Percentiles rank a stretch among this genome's conserved stretches.
Evolutionary conservation across 805 yeast species (phyloP).

Genomic region (Candida schatavii): DNA sequence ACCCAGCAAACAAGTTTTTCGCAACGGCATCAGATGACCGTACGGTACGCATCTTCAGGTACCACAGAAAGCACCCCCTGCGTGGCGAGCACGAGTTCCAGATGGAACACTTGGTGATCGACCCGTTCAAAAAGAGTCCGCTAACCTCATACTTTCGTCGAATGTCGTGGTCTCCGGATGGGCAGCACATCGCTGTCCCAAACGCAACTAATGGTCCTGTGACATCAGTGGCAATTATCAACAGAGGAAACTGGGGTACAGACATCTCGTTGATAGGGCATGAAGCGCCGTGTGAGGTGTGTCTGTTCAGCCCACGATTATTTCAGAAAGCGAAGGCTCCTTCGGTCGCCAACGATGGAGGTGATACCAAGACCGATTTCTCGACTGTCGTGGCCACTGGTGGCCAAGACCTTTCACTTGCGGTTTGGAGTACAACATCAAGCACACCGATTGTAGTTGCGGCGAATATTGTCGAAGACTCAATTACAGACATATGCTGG

Average conservation of each 20-base stretch:
- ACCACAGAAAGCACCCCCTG: constrained; percentile 59
- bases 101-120: constrained; percentile 76
- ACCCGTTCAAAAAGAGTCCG: constrained; percentile 88
- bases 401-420: constrained; percentile 88
- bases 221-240: constrained; percentile 67
- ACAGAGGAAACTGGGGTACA: constrained; percentile 77
- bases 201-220: constrained; percentile 85
- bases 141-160: constrained; percentile 86
- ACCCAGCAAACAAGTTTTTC: constrained; percentile 96
- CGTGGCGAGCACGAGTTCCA: constrained; percentile 71
- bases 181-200: constrained; percentile 81
- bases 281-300: constrained; percentile 82
- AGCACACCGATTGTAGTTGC: constrained; percentile 80
- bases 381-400: constrained; percentile 89
- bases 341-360: constrained; percentile 93
- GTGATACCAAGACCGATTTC: constrained; percentile 59
- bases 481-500: constrained; percentile 91
- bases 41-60: constrained; percentile 82
- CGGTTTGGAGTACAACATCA: constrained; percentile 79
- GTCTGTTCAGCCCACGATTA: constrained; percentile 67
- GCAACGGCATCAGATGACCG: constrained; percentile 97
- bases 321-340: constrained; percentile 56
- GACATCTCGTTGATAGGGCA: constrained; percentile 77
- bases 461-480: constrained; percentile 66
- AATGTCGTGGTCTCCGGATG: constrained; percentile 89